Base-by-base conservation (phyloP, 176 grass and related monocot species). In the Rhynchospora tenuis region DNA sequence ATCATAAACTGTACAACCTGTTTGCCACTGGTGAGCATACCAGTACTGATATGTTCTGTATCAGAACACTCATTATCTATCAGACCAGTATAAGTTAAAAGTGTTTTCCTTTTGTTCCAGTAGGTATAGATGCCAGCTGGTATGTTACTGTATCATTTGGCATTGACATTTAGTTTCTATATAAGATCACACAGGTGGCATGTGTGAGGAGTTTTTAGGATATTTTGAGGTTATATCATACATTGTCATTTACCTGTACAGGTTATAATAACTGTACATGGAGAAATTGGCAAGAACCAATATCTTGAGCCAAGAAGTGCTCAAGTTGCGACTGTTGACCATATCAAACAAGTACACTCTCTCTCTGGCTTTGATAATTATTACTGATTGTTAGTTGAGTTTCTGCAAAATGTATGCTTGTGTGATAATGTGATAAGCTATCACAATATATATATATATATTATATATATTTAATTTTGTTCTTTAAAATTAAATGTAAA, bases 291-390 rank as follows among this genome's bases (percentile, higher is more conserved):
- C 71, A 90, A 85, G 84, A 90, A 81, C 58, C 83, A 83, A 51
- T 99, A 95, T 81, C 80, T 99, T 74, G 93, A 95, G 80, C 96
- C 96, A 47, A 91, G 92, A 84, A 99, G 91, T 67, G 93, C 91
- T 20, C 96, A 99, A 86, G 89, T 99, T 85, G 96, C 91, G 85
- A 99, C 96, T 17, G 85, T 99, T 57, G 93, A 98, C 81, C 96
- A 98, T 91, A 85, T 93, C 31, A 91, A 98, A 84, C 96, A 95
- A 89, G 96, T 95, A 83, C 20, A 28, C 57, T 76, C 15, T 56
- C 78, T 22, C 33, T 47, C 52, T 7, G 70, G 17, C 10, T 63
- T 61, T 84, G 77, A 66, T 17, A 26, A 2, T 16, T 13, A 17
- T 45, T 83, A 67, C 33, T 57, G 42, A 14, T 84, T 43, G 58